Evolutionary conservation across 2,329 filamentous ascomycete species (phyloP).

Genomic region (Emmonsiellopsis sp.): DNA sequence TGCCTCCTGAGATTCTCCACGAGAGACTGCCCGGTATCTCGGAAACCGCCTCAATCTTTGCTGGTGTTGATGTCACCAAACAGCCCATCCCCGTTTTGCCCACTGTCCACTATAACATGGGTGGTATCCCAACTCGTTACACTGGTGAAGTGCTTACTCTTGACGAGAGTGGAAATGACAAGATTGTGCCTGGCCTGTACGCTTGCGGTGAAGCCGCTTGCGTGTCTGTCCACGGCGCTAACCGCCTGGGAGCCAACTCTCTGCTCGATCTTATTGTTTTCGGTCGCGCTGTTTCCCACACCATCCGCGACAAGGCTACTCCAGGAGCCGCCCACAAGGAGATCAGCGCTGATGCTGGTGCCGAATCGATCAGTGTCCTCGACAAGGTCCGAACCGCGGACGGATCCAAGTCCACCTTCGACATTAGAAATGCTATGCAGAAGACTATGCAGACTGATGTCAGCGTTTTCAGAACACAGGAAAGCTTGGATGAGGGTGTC

Average conservation of each 20-base stretch:
- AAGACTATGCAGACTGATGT: slow-evolving; percentile 98
- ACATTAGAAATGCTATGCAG: slow-evolving; percentile 88
- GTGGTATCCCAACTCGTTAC: slow-evolving; percentile 95
- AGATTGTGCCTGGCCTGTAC: slow-evolving; percentile 89
- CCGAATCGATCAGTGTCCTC: slow-evolving; percentile 75
- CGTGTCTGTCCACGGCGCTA: slow-evolving; percentile 96
- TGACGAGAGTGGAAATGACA: slow-evolving; percentile 76
- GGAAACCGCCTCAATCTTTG: slow-evolving; percentile 94
- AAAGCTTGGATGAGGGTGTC: slow-evolving; percentile 89
- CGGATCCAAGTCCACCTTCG: slow-evolving; percentile 77
- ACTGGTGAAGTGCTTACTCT: slow-evolving; percentile 91
- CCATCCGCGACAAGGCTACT: slow-evolving; percentile 86
- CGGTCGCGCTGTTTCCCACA: slow-evolving; percentile 93
- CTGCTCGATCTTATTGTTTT: slow-evolving; percentile 96
- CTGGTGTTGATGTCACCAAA: slow-evolving; percentile 93
- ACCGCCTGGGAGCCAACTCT: slow-evolving; percentile 96
- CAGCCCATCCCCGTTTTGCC: slow-evolving; percentile 94
- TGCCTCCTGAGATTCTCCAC: slow-evolving; percentile 83
- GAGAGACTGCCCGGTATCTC: slow-evolving; percentile 98
- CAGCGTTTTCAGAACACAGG: slow-evolving; percentile 90
- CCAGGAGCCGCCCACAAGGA: slow-evolving; percentile 74
- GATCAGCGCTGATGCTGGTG: slow-evolving; percentile 74
- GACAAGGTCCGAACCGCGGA: slow-evolving; percentile 77
- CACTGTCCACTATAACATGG: slow-evolving; percentile 99
- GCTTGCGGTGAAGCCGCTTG: slow-evolving; percentile 96